These are phyloP conservation scores for Heritiera littoralis DNA, from an alignment of 345 rosid species.

Conservation along the genomic window DNA sequence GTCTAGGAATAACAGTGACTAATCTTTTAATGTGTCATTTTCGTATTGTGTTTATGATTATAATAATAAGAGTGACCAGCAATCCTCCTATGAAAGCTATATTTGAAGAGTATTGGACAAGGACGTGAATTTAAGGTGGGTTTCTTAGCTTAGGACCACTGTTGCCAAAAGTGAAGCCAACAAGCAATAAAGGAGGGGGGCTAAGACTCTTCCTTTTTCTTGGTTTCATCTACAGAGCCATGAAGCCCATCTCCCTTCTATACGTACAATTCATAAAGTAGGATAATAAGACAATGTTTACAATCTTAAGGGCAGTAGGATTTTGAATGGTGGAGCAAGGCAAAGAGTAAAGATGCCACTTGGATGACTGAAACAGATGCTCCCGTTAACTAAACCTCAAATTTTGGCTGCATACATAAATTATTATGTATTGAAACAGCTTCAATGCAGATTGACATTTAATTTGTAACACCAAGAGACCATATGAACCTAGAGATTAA, in stretches of 20 bases:
- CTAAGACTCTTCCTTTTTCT: background rate
- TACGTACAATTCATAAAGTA: background rate
- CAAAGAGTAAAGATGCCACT: background rate
- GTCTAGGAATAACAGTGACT: too few relatives aligned
- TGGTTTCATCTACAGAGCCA: background rate
- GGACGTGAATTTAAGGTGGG: slow-evolving; percentile 5
- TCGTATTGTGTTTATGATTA: too few relatives aligned
- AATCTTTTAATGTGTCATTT: too few relatives aligned
- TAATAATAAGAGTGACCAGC: background rate
- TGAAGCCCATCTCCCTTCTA: background rate
- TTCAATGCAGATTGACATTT: background rate
- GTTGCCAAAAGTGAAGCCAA: slow-evolving; percentile 10
- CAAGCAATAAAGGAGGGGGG: background rate
- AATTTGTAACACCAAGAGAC: too few relatives aligned
- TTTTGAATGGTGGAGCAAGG: background rate
- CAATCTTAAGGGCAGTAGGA: background rate
- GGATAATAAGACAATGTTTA: background rate
- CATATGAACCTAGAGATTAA: too few relatives aligned
- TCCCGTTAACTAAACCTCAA: background rate
- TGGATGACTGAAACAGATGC: background rate
- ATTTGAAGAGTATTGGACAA: slow-evolving; percentile 6
- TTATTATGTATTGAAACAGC: background rate
- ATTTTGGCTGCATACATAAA: background rate
- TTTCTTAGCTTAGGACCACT: background rate
- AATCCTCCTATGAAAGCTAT: background rate